Base-by-base conservation (phyloP, 2,329 filamentous ascomycete genomes). In the Diaporthe helianthi region DNA sequence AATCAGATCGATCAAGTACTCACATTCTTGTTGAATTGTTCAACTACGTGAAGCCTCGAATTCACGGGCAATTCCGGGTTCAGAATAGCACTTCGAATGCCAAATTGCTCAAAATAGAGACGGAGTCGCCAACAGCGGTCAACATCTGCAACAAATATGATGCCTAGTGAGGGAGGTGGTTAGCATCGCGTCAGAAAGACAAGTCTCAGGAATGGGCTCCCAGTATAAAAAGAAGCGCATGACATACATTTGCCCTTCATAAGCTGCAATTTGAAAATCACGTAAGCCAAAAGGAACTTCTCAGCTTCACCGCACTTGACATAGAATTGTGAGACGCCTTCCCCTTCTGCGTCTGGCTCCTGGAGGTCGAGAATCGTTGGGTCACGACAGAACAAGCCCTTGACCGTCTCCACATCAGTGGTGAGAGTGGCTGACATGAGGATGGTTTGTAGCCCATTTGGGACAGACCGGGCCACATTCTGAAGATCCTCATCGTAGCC, bases 221-320 rank as follows among this genome's bases (percentile, higher is more conserved):
- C 93, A 92, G 24, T 31, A 19, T 38, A 7, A n/a, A 17, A 46
- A 22, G n/a, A 36, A 22, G 8, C 19, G 29, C 29, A 49, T 4
- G 46, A 68, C 69, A 58, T 47, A 69, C 92, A 92, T 79, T 98
- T 98, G 72, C 96, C 96, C 79, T 95, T 97, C 77, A 99, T 91
- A 64, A 98, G 84, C 78, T 96, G 92, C 15, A 98, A 86, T 83
- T 97, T 97, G 84, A 98, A 97, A 77, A 98, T 95, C 70, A 97
- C 92, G 76, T 97, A 98, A 22, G 92, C 89, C 52, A 99, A 82
- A 46, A 99, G 82, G 76, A 98, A 99, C 78, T 99, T 99, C 76
- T 98, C 96, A 73, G 98, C 95, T 80, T 99, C 96, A n/a, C 89
- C 93, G 74, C 94, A 97, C 86, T 90, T 93, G 73, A 98, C 92